These are phyloP conservation scores for Ceriops decandra DNA, from an alignment of 345 rosid genomes.

Conservation along the genomic window DNA sequence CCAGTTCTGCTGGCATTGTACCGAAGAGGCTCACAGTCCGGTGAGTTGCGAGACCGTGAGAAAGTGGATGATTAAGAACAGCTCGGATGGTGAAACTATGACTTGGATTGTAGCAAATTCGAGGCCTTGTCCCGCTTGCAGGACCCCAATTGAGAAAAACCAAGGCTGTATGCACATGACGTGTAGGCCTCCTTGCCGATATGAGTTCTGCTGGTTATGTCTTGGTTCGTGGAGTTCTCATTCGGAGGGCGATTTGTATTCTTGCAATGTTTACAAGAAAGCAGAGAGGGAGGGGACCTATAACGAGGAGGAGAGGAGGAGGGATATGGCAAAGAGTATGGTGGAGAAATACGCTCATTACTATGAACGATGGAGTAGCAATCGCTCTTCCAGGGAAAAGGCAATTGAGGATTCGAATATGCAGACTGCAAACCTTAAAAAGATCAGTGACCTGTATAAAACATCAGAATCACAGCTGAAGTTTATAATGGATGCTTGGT, in stretches of 20 bases:
- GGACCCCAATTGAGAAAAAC: conserved; percentile 83
- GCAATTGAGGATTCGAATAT: neutral
- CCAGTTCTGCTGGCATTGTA: conserved; percentile 82
- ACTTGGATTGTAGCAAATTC: conserved; percentile 92
- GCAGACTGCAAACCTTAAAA: neutral
- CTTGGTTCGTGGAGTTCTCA: conserved; percentile 75
- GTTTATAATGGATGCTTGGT: conserved; percentile 2
- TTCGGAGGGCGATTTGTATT: conserved; percentile 64
- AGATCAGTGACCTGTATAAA: neutral
- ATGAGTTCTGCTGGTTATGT: conserved; percentile 90
- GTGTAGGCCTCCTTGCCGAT: conserved; percentile 86
- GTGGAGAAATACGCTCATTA: conserved; percentile 83
- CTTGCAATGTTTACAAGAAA: conserved; percentile 63
- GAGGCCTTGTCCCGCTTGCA: conserved; percentile 92
- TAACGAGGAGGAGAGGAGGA: conserved; percentile 66
- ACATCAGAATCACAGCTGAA: neutral
- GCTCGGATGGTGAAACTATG: conserved; percentile 80
- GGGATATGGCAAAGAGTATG: conserved; percentile 82
- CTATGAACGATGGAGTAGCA: conserved; percentile 90
- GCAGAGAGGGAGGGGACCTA: conserved; percentile 79
- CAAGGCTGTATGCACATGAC: conserved; percentile 97
- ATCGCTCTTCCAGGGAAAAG: conserved; percentile 36
- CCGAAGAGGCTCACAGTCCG: conserved; percentile 93
- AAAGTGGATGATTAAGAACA: conserved; percentile 73
- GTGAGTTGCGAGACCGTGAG: conserved; percentile 72